Conservation (phyloP, 306 rosid genomes). For the Vigna mungo region DNA sequence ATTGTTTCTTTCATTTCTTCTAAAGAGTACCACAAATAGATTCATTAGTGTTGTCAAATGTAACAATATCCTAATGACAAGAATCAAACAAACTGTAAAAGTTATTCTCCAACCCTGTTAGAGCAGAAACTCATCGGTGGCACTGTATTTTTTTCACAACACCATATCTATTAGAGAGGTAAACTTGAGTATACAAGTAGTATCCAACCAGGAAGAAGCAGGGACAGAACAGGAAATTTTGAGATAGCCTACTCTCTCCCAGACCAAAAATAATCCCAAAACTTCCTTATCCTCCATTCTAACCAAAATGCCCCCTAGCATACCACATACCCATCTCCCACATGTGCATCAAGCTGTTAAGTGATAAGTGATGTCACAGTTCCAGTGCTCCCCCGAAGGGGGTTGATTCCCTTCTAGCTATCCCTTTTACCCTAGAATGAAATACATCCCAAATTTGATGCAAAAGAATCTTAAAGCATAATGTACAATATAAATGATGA, state of each 20-base stretch:
- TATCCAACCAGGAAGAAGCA: neutral
- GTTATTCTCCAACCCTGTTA: neutral
- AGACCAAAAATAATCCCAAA: neutral
- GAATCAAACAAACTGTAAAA: neutral
- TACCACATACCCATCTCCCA: neutral
- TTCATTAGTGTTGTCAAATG: neutral
- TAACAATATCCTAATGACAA: neutral
- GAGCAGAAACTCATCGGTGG: neutral
- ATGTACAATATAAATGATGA: neutral
- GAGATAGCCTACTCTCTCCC: neutral
- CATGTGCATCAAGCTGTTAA: conserved; percentile 1
- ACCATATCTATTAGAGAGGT: neutral
- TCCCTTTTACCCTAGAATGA: neutral
- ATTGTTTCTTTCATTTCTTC: neutral
- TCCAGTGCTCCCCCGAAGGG: neutral
- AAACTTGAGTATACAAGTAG: neutral
- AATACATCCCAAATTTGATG: neutral
- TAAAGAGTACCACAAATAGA: neutral
- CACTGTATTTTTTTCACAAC: neutral
- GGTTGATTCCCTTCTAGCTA: neutral
- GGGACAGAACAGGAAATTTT: neutral
- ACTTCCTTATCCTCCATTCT: neutral
- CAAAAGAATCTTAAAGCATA: neutral
- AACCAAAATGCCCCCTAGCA: conserved; percentile 2
- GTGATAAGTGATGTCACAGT: neutral